These are phyloP conservation scores for Fragilaria radians DNA, from an alignment of 108 stramenopile genomes.

Conservation along the genomic window DNA sequence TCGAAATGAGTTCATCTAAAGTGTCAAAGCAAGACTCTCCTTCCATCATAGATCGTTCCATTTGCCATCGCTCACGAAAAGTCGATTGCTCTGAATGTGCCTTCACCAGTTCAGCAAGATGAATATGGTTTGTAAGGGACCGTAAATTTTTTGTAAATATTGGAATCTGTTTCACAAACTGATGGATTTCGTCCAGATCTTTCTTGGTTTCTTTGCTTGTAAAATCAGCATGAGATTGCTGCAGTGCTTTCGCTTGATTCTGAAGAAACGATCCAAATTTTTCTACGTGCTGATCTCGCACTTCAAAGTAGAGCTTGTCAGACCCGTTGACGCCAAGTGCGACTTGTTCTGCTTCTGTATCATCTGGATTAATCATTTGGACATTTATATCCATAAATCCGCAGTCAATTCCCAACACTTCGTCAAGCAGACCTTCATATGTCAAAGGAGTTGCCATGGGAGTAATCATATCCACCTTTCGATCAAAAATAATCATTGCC, in stretches of 20 bases:
- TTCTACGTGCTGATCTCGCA: slow-evolving; percentile 92
- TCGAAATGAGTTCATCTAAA: slow-evolving; percentile 73
- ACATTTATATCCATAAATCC: slow-evolving; percentile 33
- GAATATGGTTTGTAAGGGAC: slow-evolving; percentile 89
- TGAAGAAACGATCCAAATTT: slow-evolving; percentile 90
- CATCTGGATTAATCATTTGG: slow-evolving; percentile 50
- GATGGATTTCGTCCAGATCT: slow-evolving; percentile 92
- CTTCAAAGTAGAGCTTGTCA: slow-evolving; percentile 88
- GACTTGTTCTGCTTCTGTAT: slow-evolving; percentile 31
- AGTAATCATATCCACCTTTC: slow-evolving; percentile 87
- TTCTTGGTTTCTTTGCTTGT: slow-evolving; percentile 83
- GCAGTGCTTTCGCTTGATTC: slow-evolving; percentile 87
- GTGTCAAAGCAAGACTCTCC: slow-evolving; percentile 83
- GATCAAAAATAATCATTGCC: slow-evolving; percentile 84
- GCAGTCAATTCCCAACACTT: slow-evolving; percentile 83
- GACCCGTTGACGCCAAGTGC: slow-evolving; percentile 74
- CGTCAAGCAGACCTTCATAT: slow-evolving; percentile 93
- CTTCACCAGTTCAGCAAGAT: slow-evolving; percentile 91
- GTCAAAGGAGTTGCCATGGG: slow-evolving; percentile 94
- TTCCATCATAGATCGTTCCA: slow-evolving; percentile 90
- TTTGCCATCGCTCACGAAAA: slow-evolving; percentile 93
- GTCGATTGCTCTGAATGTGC: slow-evolving; percentile 58
- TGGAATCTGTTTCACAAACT: slow-evolving; percentile 97
- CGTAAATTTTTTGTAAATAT: slow-evolving; percentile 48
- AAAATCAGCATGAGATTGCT: slow-evolving; percentile 87